A percentile compares a stretch with the other conserved stretches of the same genome.
phyloP scores from a whole-genome alignment of 1,139 yeast species.

The Lodderomyces margitis region DNA sequence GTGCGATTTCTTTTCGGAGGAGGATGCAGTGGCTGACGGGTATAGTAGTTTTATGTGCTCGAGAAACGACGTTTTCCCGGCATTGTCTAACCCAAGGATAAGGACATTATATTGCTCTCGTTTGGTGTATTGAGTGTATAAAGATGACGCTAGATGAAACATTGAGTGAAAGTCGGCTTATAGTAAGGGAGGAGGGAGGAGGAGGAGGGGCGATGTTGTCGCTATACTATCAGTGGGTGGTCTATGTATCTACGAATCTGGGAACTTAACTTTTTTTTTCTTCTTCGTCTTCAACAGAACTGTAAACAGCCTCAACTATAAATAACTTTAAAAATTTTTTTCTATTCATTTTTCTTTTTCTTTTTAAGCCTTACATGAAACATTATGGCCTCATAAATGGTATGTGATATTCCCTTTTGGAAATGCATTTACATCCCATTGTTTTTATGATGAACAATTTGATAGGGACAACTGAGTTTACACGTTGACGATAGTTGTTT shows the following conservation, averaged over 20 bases:
- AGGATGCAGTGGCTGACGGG: conserved; percentile 25
- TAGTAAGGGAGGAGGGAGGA: no score
- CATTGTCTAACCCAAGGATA: conserved; percentile 89
- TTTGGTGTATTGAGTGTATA: conserved; percentile 48
- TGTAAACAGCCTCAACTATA: no score
- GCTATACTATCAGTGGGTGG: no score
- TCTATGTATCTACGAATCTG: not conserved
- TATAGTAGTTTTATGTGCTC: conserved; percentile 45
- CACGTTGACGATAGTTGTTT: conserved; percentile 20
- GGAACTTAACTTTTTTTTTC: not conserved
- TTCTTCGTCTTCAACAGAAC: not conserved
- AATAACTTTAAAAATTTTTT: no score
- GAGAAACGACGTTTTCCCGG: conserved; percentile 77
- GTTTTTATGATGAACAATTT: conserved; percentile 16
- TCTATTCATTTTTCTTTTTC: no score
- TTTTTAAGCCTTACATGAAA: not conserved
- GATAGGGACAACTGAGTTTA: conserved; percentile 43
- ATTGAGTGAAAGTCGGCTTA: no score
- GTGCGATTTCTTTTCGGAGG: conserved; percentile 10
- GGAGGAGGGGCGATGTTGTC: no score
- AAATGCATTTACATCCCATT: not conserved
- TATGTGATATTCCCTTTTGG: conserved; percentile 3
- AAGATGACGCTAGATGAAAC: conserved; percentile 49
- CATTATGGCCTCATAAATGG: not conserved
- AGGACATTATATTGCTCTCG: conserved; percentile 57